Evolutionary conservation across 129 eudicot species (phyloP).

Genomic region (Helianthus tuberosus): DNA sequence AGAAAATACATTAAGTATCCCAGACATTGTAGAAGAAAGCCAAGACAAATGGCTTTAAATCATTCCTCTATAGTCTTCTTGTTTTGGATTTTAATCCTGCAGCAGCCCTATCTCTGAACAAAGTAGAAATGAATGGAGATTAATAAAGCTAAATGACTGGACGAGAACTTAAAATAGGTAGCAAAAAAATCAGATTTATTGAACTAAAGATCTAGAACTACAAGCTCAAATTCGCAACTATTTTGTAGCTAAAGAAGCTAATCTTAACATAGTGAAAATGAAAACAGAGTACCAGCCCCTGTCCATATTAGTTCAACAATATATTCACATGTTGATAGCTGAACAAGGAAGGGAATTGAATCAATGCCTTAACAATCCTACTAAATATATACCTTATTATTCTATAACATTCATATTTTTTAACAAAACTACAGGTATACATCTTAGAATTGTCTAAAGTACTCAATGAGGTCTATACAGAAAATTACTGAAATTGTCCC

Average conservation of each 20-base stretch:
- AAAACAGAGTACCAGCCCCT: constrained; percentile 4
- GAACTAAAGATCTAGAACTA: constrained; percentile 16
- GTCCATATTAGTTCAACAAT: background rate
- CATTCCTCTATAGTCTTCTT: constrained; percentile 34
- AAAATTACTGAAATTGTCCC: constrained; percentile 1
- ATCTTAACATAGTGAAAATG: constrained; percentile 8
- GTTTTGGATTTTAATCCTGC: constrained; percentile 15
- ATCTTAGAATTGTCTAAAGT: constrained; percentile 1
- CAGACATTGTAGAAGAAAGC: constrained; percentile 56
- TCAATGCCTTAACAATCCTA: no score
- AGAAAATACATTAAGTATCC: constrained; percentile 62
- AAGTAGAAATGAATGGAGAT: constrained; percentile 17
- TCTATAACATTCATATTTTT: background rate
- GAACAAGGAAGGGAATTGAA: background rate
- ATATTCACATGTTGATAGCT: background rate
- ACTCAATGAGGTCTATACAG: background rate
- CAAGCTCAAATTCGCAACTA: constrained; percentile 5
- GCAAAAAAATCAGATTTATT: background rate
- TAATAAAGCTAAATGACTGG: constrained; percentile 12
- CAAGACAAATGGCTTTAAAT: constrained; percentile 41
- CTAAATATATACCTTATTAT: background rate
- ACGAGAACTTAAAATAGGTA: constrained; percentile 2
- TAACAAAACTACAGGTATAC: background rate
- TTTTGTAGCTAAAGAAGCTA: background rate
- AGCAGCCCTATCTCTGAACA: constrained; percentile 27